Evolutionary conservation across 306 rosid species (phyloP).

Genomic region (Dryas alaskensis): DNA sequence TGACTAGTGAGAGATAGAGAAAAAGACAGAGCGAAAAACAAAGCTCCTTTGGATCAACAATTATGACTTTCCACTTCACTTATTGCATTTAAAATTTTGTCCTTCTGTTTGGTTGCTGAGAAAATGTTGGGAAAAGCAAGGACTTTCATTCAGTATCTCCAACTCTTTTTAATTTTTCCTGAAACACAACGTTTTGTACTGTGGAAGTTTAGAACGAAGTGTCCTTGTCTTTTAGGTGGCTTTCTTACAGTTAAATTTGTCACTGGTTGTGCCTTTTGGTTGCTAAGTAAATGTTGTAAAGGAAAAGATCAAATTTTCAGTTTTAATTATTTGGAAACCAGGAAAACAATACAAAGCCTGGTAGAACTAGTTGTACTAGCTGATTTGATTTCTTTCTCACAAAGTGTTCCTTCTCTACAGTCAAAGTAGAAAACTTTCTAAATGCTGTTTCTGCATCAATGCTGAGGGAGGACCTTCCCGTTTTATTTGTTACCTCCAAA

Average conservation of each 20-base stretch:
- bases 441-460: background rate
- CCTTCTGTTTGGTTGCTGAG: slow-evolving; percentile 1
- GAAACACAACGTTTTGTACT: background rate
- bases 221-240: background rate
- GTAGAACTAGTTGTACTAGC: background rate
- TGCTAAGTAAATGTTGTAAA: background rate
- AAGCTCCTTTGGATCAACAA: background rate
- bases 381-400: background rate
- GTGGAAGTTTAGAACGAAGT: background rate
- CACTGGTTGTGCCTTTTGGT: background rate
- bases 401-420: background rate
- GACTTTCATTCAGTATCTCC: background rate
- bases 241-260: background rate
- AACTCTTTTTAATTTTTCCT: background rate
- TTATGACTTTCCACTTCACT: slow-evolving; percentile 11
- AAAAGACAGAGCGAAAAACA: background rate
- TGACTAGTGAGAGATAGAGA: background rate
- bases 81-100: background rate
- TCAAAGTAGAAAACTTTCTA: background rate
- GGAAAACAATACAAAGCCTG: background rate
- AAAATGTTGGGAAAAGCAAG: background rate
- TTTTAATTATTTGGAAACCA: background rate
- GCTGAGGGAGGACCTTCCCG: background rate
- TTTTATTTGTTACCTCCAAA: background rate
- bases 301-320: background rate